Evolutionary conservation across 2,329 filamentous ascomycete genomes (phyloP).

Genomic region (Hortaea sp.): DNA sequence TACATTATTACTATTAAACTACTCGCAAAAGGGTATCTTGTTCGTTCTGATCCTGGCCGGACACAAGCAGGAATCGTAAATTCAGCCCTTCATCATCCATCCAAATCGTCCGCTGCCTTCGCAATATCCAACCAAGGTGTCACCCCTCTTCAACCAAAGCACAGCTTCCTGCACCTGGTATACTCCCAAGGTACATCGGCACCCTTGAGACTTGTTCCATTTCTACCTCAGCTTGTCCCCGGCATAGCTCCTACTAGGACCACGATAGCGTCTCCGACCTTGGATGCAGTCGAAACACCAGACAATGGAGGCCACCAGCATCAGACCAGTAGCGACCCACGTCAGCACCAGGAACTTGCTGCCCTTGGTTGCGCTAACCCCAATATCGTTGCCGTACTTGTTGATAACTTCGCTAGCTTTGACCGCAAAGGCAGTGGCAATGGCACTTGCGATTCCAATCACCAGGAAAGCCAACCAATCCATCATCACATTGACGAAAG

Average conservation of each 20-base stretch:
- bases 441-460: constrained; percentile 63
- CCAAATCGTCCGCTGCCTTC: too few species aligned
- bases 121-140: too few species aligned
- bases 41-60: too few species aligned
- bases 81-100: too few species aligned
- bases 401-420: constrained; percentile 46
- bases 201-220: too few species aligned
- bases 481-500: constrained; percentile 41
- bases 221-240: neutral
- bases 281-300: constrained; percentile 19
- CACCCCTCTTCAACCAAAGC: too few species aligned
- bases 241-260: neutral
- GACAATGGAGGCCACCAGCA: constrained; percentile 17
- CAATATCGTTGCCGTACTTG: constrained; percentile 40
- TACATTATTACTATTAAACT: too few species aligned
- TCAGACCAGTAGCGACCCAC: constrained; percentile 43
- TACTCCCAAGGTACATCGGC: too few species aligned
- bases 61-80: too few species aligned
- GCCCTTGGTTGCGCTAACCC: constrained; percentile 41
- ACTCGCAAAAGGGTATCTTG: too few species aligned
- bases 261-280: constrained; percentile 3
- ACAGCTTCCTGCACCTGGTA: too few species aligned
- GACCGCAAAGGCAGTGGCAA: constrained; percentile 53
- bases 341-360: constrained; percentile 48
- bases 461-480: constrained; percentile 44